Percentiles rank a stretch among this genome's conserved stretches.
Conservation (phyloP, 352 stramenopile genomes). For the Phytopythium sindhum region DNA sequence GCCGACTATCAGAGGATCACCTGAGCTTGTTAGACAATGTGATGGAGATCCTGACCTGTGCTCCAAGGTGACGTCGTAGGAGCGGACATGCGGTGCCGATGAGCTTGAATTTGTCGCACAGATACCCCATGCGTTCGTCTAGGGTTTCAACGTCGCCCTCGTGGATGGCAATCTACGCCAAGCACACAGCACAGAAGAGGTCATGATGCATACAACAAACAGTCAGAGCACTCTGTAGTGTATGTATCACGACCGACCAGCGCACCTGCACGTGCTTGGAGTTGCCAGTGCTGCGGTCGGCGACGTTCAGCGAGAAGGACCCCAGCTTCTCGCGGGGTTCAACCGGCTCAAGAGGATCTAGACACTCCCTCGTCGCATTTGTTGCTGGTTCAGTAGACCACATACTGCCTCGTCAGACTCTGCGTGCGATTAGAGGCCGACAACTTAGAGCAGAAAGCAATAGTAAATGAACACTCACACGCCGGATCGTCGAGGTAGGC, state of each 20-base stretch:
- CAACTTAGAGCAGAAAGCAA: background rate
- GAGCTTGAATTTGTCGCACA: constrained; percentile 5
- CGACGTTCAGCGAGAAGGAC: background rate
- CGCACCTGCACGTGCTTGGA: background rate
- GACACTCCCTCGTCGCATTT: background rate
- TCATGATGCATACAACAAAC: background rate
- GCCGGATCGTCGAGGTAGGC: constrained; percentile 7
- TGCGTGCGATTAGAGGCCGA: background rate
- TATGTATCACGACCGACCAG: background rate
- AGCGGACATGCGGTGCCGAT: background rate
- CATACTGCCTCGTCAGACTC: background rate
- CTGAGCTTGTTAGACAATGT: background rate
- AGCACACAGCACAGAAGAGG: background rate
- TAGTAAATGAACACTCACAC: background rate
- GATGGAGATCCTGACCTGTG: background rate
- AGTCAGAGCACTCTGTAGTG: too few relatives aligned
- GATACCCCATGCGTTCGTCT: background rate
- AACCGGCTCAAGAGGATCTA: background rate
- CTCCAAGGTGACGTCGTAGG: background rate
- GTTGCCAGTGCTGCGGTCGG: background rate
- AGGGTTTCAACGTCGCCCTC: background rate
- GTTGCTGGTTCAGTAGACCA: background rate
- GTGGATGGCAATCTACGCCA: constrained; percentile 6
- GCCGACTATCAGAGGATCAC: background rate
- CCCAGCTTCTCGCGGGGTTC: background rate